phyloP scores from a whole-genome alignment of 139 green algal genomes.

The Closterium sp. region DNA sequence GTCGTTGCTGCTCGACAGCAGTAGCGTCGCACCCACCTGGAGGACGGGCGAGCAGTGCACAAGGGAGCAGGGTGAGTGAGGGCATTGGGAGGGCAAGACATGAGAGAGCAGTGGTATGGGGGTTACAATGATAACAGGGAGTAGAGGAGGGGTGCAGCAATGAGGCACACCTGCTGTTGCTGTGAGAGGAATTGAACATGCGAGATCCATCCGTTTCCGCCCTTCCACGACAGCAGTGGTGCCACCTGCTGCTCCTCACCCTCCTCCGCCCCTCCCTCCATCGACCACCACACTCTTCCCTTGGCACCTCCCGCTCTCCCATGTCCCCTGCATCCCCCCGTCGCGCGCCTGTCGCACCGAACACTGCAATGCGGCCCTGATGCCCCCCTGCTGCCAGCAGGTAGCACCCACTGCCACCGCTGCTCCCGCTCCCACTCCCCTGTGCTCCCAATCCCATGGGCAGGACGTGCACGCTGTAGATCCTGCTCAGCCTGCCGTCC shows the following conservation, averaged over 20 bases:
- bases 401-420: not conserved
- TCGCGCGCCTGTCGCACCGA: not conserved
- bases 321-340: not conserved
- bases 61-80: not conserved
- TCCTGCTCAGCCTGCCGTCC: not conserved
- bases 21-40: constrained; percentile 23
- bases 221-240: constrained; percentile 39
- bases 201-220: constrained; percentile 30
- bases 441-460: not conserved
- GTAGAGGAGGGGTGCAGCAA: not conserved
- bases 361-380: constrained; percentile 25
- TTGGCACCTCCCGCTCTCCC: not conserved
- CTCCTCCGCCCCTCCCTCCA: constrained; percentile 2
- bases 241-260: not conserved
- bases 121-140: not conserved
- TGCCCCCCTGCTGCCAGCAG: constrained; percentile 15
- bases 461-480: not conserved
- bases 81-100: not conserved
- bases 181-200: constrained; percentile 40
- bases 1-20: constrained; percentile 42
- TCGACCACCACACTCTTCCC: not conserved
- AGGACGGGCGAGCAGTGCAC: not conserved
- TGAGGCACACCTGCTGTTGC: constrained; percentile 11
- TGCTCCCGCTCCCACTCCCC: not conserved
- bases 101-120: not conserved